A percentile compares a stretch with the other conserved stretches of the same genome.
Conservation (phyloP, 768 basidiomycete species). For the Macrocybe gigantea region DNA sequence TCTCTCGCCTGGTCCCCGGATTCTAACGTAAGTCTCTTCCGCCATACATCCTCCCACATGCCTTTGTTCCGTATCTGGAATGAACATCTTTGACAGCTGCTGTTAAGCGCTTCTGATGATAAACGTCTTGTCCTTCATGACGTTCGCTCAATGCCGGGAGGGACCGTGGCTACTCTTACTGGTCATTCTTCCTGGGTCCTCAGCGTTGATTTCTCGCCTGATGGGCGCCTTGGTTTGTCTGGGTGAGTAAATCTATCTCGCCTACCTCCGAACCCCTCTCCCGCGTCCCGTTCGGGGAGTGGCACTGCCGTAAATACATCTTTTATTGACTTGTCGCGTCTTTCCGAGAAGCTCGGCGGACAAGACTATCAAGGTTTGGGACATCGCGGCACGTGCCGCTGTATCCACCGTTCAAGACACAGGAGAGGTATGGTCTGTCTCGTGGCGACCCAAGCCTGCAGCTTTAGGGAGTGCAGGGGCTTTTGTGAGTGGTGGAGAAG, state of each 20-base stretch:
- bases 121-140: constrained; percentile 89
- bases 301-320: too few species aligned
- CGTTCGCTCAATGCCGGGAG: constrained; percentile 71
- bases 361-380: constrained; percentile 85
- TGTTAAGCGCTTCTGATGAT: constrained; percentile 90
- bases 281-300: too few species aligned
- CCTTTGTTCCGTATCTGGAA: neutral
- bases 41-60: constrained; percentile 7
- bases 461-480: constrained; percentile 51
- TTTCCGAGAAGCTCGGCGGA: constrained; percentile 61
- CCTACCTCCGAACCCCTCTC: neutral
- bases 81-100: constrained; percentile 45
- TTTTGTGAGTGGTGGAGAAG: constrained; percentile 73
- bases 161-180: constrained; percentile 78
- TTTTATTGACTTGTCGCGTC: neutral
- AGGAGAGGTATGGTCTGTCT: constrained; percentile 80
- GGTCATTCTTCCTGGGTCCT: constrained; percentile 94
- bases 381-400: constrained; percentile 63
- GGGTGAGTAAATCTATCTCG: constrained; percentile 46
- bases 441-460: constrained; percentile 67
- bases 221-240: constrained; percentile 72
- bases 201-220: constrained; percentile 75
- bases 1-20: constrained; percentile 88
- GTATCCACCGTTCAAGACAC: constrained; percentile 76
- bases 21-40: constrained; percentile 57